Conservation (phyloP, 768 basidiomycete genomes). For the Hortiboletus flavorubellus region DNA sequence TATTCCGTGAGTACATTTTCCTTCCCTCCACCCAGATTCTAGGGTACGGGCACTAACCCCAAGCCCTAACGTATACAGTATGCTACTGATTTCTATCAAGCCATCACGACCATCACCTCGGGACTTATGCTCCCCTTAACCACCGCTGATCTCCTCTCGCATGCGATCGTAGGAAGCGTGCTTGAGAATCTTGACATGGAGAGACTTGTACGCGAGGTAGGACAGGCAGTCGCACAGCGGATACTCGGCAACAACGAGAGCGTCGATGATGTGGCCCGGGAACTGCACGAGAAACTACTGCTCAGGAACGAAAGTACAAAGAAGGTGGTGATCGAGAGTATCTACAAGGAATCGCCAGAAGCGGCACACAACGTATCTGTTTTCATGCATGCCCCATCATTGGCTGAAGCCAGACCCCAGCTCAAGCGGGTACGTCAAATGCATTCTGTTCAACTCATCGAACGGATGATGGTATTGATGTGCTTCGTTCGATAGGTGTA, state of each 20-base stretch:
- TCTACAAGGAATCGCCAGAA: conserved; percentile 90
- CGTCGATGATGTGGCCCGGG: conserved; percentile 94
- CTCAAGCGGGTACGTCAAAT: conserved; percentile 66
- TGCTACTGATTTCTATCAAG: conserved; percentile 93
- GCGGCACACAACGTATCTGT: conserved; percentile 86
- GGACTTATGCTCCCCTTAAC: conserved; percentile 96
- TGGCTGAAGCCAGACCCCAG: conserved; percentile 70
- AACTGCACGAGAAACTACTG: conserved; percentile 87
- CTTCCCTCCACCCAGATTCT: conserved; percentile 16
- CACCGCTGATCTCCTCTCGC: conserved; percentile 89
- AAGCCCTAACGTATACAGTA: conserved; percentile 45
- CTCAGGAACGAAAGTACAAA: conserved; percentile 96
- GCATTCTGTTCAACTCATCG: neutral
- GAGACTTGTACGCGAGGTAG: conserved; percentile 90
- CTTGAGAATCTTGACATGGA: conserved; percentile 99
- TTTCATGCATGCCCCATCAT: conserved; percentile 68
- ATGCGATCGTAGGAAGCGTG: conserved; percentile 95
- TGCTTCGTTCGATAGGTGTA: conserved; percentile 56
- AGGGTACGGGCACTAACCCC: conserved; percentile 4
- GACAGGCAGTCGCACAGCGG: conserved; percentile 86
- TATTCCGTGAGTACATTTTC: conserved; percentile 61
- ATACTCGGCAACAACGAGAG: conserved; percentile 92
- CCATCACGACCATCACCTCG: conserved; percentile 88
- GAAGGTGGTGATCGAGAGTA: conserved; percentile 93
- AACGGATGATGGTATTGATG: conserved; percentile 6